phyloP scores from a whole-genome alignment of 768 basidiomycete genomes.

The Saitozyma podzolica region DNA sequence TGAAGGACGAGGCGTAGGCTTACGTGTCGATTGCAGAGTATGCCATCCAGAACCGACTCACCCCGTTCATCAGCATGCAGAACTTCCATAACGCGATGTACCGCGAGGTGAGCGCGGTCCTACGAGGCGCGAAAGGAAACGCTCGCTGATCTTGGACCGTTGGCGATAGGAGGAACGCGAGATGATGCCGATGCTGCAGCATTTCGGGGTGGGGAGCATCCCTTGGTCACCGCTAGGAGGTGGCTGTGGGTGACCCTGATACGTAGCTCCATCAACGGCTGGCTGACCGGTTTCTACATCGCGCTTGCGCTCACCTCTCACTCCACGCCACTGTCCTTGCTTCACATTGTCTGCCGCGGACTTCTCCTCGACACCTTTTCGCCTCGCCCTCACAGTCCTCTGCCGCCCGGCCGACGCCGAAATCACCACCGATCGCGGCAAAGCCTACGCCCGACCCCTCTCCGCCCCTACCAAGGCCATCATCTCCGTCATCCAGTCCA shows the following conservation, averaged over 20 bases:
- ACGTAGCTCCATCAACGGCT: too few species aligned
- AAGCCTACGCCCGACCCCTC: conserved; percentile 9
- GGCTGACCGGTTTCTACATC: too few species aligned
- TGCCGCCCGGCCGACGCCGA: conserved; percentile 19
- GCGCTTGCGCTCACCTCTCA: too few species aligned
- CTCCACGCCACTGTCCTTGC: too few species aligned
- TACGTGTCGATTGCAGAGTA: conserved; percentile 55
- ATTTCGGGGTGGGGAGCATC: conserved; percentile 61
- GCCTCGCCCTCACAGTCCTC: conserved; percentile 12
- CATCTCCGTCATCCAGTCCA: conserved; percentile 55
- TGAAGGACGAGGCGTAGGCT: neutral
- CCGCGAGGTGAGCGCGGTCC: conserved; percentile 56
- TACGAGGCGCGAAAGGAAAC: neutral
- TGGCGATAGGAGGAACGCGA: conserved; percentile 42
- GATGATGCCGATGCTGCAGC: conserved; percentile 46
- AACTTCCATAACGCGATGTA: conserved; percentile 66
- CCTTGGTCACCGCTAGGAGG: conserved; percentile 60
- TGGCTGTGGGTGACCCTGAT: conserved; percentile 25
- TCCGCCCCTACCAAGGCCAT: conserved; percentile 52
- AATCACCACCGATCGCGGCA: conserved; percentile 10
- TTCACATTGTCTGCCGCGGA: too few species aligned
- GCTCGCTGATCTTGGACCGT: neutral
- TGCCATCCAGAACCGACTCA: conserved; percentile 63
- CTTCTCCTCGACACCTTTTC: neutral
- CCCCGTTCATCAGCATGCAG: conserved; percentile 69